Evolutionary conservation across 1,284 basidiomycete species (phyloP).

Genomic region (Malassezia nana): DNA sequence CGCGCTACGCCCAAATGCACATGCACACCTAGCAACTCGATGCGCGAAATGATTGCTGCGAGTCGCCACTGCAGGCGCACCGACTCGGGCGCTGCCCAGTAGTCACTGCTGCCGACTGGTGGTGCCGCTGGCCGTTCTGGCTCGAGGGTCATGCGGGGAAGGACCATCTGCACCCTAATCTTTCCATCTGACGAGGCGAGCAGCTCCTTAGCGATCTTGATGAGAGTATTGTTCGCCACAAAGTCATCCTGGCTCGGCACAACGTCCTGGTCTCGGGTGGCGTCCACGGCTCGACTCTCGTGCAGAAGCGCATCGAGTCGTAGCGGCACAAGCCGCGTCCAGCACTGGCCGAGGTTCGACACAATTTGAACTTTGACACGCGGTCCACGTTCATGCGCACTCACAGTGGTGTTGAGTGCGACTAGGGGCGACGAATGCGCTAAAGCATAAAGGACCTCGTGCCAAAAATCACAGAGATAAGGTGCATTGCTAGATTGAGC

Average conservation of each 20-base stretch:
- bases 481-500: slow-evolving; percentile 2
- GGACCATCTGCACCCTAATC: background rate
- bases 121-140: background rate
- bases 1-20: slow-evolving; percentile 17
- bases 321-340: slow-evolving; percentile 8
- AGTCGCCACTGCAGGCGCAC: slow-evolving; percentile 24
- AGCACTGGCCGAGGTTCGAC: background rate
- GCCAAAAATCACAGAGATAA: slow-evolving; percentile 11
- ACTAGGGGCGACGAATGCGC: background rate
- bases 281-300: slow-evolving; percentile 11
- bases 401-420: background rate
- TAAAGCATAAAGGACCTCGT: slow-evolving; percentile 12
- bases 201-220: background rate
- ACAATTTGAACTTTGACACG: slow-evolving; percentile 2
- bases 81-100: slow-evolving; percentile 18
- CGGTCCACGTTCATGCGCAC: background rate
- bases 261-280: background rate
- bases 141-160: background rate
- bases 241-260: background rate
- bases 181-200: background rate
- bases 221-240: background rate
- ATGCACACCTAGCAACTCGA: slow-evolving; percentile 14
- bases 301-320: slow-evolving; percentile 5
- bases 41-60: slow-evolving; percentile 17
- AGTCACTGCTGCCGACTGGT: background rate